Conservation (phyloP, 192 early-diverging fungal genomes). For the Linnemannia exigua region DNA sequence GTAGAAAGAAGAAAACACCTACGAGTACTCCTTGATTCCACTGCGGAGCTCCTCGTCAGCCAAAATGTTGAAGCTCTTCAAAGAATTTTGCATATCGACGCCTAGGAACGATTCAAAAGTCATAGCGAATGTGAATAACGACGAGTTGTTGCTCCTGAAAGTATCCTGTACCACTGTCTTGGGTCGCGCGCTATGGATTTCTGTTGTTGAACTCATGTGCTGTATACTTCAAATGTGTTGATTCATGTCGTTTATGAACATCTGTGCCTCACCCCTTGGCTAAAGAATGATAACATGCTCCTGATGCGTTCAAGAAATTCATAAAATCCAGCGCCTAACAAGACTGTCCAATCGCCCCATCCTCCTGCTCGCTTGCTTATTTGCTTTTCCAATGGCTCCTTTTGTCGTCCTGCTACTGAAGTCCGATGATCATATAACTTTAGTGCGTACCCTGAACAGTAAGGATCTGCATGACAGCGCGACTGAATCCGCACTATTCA, state of each 20-base stretch:
- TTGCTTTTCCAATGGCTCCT: not conserved
- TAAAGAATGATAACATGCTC: too few relatives aligned
- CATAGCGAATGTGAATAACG: not conserved
- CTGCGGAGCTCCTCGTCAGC: slow-evolving; percentile 92
- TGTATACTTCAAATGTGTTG: too few relatives aligned
- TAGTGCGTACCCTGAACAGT: slow-evolving; percentile 73
- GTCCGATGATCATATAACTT: not conserved
- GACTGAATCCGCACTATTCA: slow-evolving; percentile 89
- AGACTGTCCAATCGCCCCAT: not conserved
- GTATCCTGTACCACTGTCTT: not conserved
- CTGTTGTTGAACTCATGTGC: too few relatives aligned
- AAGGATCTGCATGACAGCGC: slow-evolving; percentile 94
- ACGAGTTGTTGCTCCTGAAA: not conserved
- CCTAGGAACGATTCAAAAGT: slow-evolving; percentile 55
- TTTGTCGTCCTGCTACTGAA: not conserved
- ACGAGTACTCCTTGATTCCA: slow-evolving; percentile 95
- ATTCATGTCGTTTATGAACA: too few relatives aligned
- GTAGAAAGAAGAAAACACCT: slow-evolving; percentile 33
- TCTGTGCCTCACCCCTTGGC: too few relatives aligned
- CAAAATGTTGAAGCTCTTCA: slow-evolving; percentile 86
- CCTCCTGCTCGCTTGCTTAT: not conserved
- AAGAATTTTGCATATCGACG: slow-evolving; percentile 74
- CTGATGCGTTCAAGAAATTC: not conserved
- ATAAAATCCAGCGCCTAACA: not conserved
- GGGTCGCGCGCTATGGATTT: too few relatives aligned